Percentiles rank a stretch among this genome's conserved stretches.
phyloP scores from a whole-genome alignment of 306 rosid species.

The Carpinus fangiana region DNA sequence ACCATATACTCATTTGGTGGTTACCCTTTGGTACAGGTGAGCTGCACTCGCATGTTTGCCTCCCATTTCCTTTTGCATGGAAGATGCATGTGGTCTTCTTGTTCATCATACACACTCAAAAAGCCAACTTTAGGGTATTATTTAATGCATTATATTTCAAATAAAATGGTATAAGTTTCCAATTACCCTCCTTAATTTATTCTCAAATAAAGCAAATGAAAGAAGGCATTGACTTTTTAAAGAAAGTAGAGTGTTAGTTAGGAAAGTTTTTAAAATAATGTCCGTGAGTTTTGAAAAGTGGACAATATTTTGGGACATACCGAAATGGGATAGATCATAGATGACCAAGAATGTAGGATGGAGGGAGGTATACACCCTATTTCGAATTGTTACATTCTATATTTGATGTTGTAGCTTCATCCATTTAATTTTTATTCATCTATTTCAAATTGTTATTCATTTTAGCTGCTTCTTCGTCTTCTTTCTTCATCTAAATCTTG shows the following conservation, averaged over 20 bases:
- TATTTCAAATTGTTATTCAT: too few relatives aligned
- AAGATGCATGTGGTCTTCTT: neutral
- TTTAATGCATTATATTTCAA: too few relatives aligned
- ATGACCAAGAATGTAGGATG: neutral
- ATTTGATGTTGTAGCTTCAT: neutral
- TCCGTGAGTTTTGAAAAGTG: neutral
- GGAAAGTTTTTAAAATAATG: neutral
- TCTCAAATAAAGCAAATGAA: neutral
- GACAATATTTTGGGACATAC: neutral
- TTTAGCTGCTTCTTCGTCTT: too few relatives aligned
- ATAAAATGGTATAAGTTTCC: too few relatives aligned
- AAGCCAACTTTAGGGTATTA: too few relatives aligned
- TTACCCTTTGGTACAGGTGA: constrained; percentile 99
- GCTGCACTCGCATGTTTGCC: constrained; percentile 30
- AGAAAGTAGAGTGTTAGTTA: neutral
- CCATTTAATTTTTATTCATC: too few relatives aligned
- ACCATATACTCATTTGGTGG: constrained; percentile 96
- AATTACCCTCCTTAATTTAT: too few relatives aligned
- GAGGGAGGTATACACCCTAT: neutral
- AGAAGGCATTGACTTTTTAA: neutral
- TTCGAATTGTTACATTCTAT: neutral
- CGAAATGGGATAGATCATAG: neutral
- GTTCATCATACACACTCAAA: neutral
- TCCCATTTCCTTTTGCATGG: constrained; percentile 2
- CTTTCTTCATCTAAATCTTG: neutral